Conservation (phyloP, 805 yeast genomes). For the Saturnispora silvae region DNA sequence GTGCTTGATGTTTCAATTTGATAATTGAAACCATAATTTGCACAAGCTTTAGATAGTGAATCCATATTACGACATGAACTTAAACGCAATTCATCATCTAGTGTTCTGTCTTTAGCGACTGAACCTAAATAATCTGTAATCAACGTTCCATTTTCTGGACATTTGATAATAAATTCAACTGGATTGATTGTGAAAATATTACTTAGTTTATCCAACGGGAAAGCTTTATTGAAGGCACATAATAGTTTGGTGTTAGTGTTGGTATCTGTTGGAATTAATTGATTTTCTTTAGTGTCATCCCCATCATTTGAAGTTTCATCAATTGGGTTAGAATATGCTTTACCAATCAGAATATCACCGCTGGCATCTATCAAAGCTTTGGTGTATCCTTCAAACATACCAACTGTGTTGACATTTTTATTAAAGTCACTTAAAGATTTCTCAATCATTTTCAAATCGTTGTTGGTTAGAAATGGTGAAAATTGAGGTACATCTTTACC, state of each 20-base stretch:
- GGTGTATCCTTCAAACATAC: constrained; percentile 42
- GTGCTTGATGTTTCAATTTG: constrained; percentile 5
- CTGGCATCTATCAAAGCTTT: constrained; percentile 37
- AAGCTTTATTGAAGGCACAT: constrained; percentile 48
- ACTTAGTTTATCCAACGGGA: constrained; percentile 42
- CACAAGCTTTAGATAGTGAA: constrained; percentile 32
- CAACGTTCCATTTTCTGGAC: constrained; percentile 36
- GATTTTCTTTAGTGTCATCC: constrained; percentile 11
- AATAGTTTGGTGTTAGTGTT: constrained; percentile 17
- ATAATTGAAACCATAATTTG: constrained; percentile 31
- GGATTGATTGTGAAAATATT: constrained; percentile 44
- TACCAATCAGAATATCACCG: constrained; percentile 15
- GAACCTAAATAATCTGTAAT: constrained; percentile 37
- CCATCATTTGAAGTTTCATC: no score
- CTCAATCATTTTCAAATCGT: constrained; percentile 44
- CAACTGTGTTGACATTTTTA: constrained; percentile 36
- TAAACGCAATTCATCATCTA: constrained; percentile 36
- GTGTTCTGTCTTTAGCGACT: constrained; percentile 33
- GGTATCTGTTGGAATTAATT: no score
- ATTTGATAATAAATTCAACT: constrained; percentile 35
- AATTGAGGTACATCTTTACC: constrained; percentile 33
- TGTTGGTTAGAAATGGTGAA: constrained; percentile 31
- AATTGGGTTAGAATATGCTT: constrained; percentile 16
- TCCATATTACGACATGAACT: constrained; percentile 43
- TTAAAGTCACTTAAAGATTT: constrained; percentile 47